These are phyloP conservation scores for Kappamyces sp. DNA, from an alignment of 192 early-diverging fungal genomes.

Conservation along the genomic window DNA sequence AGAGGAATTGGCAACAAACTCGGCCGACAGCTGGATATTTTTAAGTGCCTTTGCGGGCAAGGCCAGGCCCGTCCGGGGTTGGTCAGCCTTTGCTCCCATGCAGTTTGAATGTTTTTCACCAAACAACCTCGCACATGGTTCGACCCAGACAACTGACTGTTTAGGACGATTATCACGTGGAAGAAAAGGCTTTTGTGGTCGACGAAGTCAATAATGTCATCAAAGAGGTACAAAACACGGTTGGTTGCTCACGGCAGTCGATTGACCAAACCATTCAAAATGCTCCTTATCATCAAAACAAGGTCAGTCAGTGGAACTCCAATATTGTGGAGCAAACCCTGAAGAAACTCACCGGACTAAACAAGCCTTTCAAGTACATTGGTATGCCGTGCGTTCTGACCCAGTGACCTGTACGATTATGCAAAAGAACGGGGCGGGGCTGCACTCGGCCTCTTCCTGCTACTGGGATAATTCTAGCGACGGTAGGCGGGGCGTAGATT, in stretches of 20 bases:
- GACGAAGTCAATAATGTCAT: conserved; percentile 60
- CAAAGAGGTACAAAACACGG: conserved; percentile 46
- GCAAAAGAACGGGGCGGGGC: conserved; percentile 76
- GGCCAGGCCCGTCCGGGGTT: too few relatives aligned
- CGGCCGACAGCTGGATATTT: too few relatives aligned
- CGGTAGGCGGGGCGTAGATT: conserved; percentile 35
- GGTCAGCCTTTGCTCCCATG: too few relatives aligned
- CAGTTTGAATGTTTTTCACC: too few relatives aligned
- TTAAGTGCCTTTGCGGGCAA: too few relatives aligned
- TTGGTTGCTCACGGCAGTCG: conserved; percentile 30
- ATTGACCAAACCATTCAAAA: conserved; percentile 62
- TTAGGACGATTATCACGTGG: too few relatives aligned
- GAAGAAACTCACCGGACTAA: conserved; percentile 59
- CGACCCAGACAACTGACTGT: too few relatives aligned
- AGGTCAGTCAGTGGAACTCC: conserved; percentile 71
- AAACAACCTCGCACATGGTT: too few relatives aligned
- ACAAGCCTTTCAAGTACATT: conserved; percentile 76
- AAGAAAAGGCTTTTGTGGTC: conserved; percentile 58
- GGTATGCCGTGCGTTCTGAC: conserved; percentile 36
- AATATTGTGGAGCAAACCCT: conserved; percentile 62
- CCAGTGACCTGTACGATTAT: conserved; percentile 71
- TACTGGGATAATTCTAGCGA: conserved; percentile 72
- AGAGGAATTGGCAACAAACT: too few relatives aligned
- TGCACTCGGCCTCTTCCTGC: conserved; percentile 67
- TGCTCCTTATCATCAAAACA: conserved; percentile 64